A percentile compares a stretch with the other conserved stretches of the same genome.
These are phyloP conservation scores for Coemansia biformis DNA, from an alignment of 192 early-diverging fungal genomes.

Conservation along the genomic window DNA sequence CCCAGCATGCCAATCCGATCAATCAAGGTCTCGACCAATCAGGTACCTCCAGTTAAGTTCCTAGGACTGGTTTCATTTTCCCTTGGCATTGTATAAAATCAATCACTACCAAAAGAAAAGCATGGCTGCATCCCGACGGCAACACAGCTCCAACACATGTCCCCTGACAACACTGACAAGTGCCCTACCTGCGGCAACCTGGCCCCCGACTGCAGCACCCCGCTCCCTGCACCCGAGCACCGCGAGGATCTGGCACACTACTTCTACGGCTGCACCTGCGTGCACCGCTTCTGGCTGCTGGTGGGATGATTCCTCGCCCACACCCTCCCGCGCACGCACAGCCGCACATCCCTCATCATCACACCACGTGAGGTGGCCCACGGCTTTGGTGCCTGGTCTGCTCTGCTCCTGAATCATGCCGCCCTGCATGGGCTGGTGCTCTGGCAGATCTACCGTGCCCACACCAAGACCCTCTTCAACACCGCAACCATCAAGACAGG, in stretches of 20 bases:
- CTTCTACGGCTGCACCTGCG: not conserved
- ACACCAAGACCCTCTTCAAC: not conserved
- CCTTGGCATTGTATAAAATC: no score
- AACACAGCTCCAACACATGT: not conserved
- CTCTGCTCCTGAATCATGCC: no score
- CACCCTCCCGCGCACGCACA: no score
- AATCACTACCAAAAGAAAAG: no score
- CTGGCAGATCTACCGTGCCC: not conserved
- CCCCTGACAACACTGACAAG: not conserved
- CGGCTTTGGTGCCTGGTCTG: no score
- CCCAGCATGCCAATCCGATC: no score
- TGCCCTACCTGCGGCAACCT: not conserved
- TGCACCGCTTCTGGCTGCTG: constrained; percentile 3
- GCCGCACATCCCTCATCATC: not conserved
- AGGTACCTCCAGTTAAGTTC: no score
- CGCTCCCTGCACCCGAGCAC: no score
- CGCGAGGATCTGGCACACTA: not conserved
- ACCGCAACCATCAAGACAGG: not conserved
- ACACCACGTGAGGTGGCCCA: no score
- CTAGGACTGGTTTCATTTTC: no score
- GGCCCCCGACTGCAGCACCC: no score
- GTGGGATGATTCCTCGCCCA: not conserved
- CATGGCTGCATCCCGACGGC: not conserved
- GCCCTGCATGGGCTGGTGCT: not conserved
- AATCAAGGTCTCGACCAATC: no score